Base-by-base conservation (phyloP, 2,329 filamentous ascomycete species). In the Apiospora phragmitis region DNA sequence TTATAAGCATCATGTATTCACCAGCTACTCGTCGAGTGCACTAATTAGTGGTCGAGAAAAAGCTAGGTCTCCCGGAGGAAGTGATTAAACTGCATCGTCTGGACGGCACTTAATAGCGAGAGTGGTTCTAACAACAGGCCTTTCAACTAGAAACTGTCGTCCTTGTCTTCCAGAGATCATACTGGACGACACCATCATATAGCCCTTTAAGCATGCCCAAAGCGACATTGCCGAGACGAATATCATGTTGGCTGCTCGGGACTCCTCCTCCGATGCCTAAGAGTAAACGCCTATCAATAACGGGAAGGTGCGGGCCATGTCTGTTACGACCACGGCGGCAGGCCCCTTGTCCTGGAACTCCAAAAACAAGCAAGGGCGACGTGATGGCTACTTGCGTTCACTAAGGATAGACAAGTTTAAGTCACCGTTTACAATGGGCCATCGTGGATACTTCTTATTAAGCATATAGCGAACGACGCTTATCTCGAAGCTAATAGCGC, bases 151-250 rank as follows among this genome's bases (percentile, higher is more conserved):
- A n/a, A n/a, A 9, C 26, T 26, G 26, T 43, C 65, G 14, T 67
- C 65, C 26, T 14, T 71, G 0, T 73, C 72, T 78, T 79, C 1
- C 78, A 78, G 68, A 74, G 77, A 70, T 81, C 79, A 68, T 80
- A 81, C 24, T 81, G 79, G 8, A 80, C 49, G 2, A 81, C 75
- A 0, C 77, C 77, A 0, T 73, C 73, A 1, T 70, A 70, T 5
- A 70, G 73, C 49, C 70, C 26, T 1, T 59, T 24, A 45, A 76
- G 72, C 24, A 68, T 18, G 69, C 78, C 76, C 18, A 81, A 79
- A 0, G 80, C 79, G 32, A 81, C 69, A 45, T 81, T 79, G 1
- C 80, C 79, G 1, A 81, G 75, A 4, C 76, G 74, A n/a, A 81
- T 77, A 42, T 80, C 78, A 16, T 77, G 68, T 11, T 1, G 12